Evolutionary conservation across 768 basidiomycete genomes (phyloP), one percentile per base, ranked within the genome.

Genomic region (Hypholoma fasciculare): DNA sequence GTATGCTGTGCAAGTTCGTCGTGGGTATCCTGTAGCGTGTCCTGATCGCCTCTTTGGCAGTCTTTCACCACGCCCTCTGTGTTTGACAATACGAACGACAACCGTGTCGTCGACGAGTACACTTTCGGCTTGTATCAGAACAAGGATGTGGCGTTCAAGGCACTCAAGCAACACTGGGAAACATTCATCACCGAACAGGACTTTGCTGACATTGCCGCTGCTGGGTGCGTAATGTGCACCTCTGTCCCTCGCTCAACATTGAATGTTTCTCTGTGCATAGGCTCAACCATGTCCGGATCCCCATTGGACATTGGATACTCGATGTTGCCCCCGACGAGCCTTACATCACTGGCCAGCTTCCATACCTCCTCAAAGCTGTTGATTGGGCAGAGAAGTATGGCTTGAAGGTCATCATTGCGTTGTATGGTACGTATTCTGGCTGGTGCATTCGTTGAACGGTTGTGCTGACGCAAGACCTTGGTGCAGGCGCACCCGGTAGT

Each of bases 241-340:
- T 50, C 36, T 44, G 13, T 44, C 52, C 13, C 7, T n/a, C 19
- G 11, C 12, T 17, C 17, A 30, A 2, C 17, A 17, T 30, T 58
- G 38, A 39, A 13, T 43, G 38, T 34, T 37, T 0, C 44, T 43
- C 9, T 50, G 5, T 42, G 56, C 60, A 17, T 63, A 90, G 89
- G 13, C 75, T 92, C 49, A 93, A 92, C 67, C 90, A 92, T 68
- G 87, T 94, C 56, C 85, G 91, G 39, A 66, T 93, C 42, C 90
- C 91, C 20, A 89, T 95, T 37, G 94, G 92, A 7, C 95, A 89
- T 71, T 95, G 91, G 91, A 91, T 89, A 5, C 92, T 87, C 63
- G 91, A 94, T 47, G 85, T 93, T 17, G 77, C 80, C 11, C 76
- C 78, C 11, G 90, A 89, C 2, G 88, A 93, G 64, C 92, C 92